These are phyloP conservation scores for Calonectria hongkongensis DNA, from an alignment of 2,329 filamentous ascomycete genomes.

Conservation along the genomic window DNA sequence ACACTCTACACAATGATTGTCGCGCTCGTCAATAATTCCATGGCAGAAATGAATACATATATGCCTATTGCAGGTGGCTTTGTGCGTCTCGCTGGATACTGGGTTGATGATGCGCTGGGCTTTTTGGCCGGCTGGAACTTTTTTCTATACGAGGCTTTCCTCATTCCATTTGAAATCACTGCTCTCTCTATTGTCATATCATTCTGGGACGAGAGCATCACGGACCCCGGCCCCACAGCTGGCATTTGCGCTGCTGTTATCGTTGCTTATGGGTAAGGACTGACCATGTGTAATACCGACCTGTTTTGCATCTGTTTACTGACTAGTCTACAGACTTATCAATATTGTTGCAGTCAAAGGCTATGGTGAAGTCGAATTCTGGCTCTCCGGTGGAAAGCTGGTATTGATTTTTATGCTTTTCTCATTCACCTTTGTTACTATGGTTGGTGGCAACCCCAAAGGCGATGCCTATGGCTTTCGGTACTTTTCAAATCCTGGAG, in stretches of 20 bases:
- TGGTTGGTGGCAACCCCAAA: conserved; percentile 85
- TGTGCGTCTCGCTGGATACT: conserved; percentile 78
- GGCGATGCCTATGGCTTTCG: conserved; percentile 82
- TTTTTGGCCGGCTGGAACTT: conserved; percentile 70
- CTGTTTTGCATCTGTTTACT: too few relatives aligned
- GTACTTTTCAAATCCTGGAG: conserved; percentile 71
- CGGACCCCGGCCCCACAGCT: conserved; percentile 81
- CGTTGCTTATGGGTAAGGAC: conserved; percentile 68
- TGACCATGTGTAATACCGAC: too few relatives aligned
- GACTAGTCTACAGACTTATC: too few relatives aligned
- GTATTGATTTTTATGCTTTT: conserved; percentile 81
- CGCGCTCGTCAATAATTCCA: conserved; percentile 77
- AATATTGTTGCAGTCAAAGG: conserved; percentile 63
- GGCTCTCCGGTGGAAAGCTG: conserved; percentile 77
- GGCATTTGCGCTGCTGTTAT: conserved; percentile 75
- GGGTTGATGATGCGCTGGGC: conserved; percentile 79
- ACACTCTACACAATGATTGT: conserved; percentile 73
- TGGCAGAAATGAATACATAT: conserved; percentile 79
- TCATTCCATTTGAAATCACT: conserved; percentile 66
- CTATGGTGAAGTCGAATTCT: conserved; percentile 85
- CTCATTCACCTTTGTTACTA: conserved; percentile 85
- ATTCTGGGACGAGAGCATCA: conserved; percentile 61
- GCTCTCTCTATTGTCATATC: conserved; percentile 65
- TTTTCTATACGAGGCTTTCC: conserved; percentile 65
- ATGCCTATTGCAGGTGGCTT: conserved; percentile 79